phyloP scores from a whole-genome alignment of 2,329 filamentous ascomycete species.

The Elsinoe ampelina region DNA sequence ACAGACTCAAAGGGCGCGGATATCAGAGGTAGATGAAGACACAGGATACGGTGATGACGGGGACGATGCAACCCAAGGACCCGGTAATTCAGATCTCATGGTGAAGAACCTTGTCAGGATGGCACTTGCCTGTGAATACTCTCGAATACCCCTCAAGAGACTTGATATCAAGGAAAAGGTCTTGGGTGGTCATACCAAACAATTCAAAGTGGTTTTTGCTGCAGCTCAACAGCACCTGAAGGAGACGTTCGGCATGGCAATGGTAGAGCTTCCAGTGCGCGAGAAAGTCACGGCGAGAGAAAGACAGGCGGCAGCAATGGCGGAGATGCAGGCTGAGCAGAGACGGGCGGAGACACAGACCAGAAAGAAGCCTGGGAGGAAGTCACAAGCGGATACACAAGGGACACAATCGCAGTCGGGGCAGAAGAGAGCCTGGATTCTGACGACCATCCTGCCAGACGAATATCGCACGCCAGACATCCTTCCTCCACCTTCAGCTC shows the following conservation, averaged over 20 bases:
- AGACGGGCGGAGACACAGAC: not conserved
- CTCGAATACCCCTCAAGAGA: slow-evolving; percentile 48
- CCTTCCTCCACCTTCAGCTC: slow-evolving; percentile 57
- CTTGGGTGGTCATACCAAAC: slow-evolving; percentile 55
- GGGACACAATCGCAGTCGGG: slow-evolving; percentile 26
- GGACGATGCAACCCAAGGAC: slow-evolving; percentile 20
- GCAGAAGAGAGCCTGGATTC: slow-evolving; percentile 49
- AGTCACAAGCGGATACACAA: slow-evolving; percentile 34
- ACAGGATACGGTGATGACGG: slow-evolving; percentile 18
- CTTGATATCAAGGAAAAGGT: slow-evolving; percentile 55
- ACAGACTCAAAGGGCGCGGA: slow-evolving; percentile 23
- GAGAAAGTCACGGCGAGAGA: slow-evolving; percentile 60
- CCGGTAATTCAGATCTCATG: slow-evolving; percentile 34
- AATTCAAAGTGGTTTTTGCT: slow-evolving; percentile 70
- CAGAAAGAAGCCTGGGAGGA: not conserved
- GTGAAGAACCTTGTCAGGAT: slow-evolving; percentile 55
- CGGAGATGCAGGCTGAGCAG: not conserved
- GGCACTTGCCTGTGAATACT: slow-evolving; percentile 52
- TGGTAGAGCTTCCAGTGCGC: slow-evolving; percentile 69
- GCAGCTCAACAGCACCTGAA: slow-evolving; percentile 64
- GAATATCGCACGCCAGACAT: slow-evolving; percentile 57
- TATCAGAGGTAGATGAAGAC: slow-evolving; percentile 18
- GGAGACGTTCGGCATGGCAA: slow-evolving; percentile 79
- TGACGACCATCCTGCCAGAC: slow-evolving; percentile 62
- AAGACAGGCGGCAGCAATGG: not conserved